Evolutionary conservation across 2,329 filamentous ascomycete genomes (phyloP), one percentile per base, ranked within the genome.

Genomic region (Fusarium sp.): DNA sequence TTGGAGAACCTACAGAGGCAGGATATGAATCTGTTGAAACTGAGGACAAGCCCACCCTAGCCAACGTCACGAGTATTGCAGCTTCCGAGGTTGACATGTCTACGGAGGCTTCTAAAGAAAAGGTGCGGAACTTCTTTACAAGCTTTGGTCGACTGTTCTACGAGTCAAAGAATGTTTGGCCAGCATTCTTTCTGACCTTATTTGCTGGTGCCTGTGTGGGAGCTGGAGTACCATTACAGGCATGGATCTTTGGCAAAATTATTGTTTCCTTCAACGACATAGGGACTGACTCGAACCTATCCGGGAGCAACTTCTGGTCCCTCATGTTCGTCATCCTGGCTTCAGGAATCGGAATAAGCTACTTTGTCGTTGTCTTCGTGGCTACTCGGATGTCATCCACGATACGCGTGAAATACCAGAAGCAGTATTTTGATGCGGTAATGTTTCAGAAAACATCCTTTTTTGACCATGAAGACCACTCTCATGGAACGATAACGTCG

Each of bases 271-370:
- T 90, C 74, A 79, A 83, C n/a, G 77, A 79, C 14, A 52, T 71
- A 9, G 59, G 73, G 81, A 18, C 42, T 57, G 1, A 72, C 81
- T 7, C 80, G 80, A 60, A 80, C 83, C 74, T 79, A 45, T 79
- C 81, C 3, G 81, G 84, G 44, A 85, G 85, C 36, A 84, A 87
- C 55, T 92, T 91, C 77, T 92, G 89, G 88, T 86, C 89, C 0
- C 83, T 90, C 65, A 92, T 92, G 88, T 93, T 90, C 83, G 83
- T 89, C 25, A 79, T 89, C 0, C 81, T 91, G 33, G 90, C 90
- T 4, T 82, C 87, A 8, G 85, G 80, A 14, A 80, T 86, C 14
- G 88, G 87, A 4, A 4, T 87, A 1, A 80, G 84, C 20, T 92
- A 92, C 77, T 88, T 88, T 58, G 65, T 66, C 8, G 74, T 77